Conservation (phyloP, 106 monocot species). For the Dioscorea alata region DNA sequence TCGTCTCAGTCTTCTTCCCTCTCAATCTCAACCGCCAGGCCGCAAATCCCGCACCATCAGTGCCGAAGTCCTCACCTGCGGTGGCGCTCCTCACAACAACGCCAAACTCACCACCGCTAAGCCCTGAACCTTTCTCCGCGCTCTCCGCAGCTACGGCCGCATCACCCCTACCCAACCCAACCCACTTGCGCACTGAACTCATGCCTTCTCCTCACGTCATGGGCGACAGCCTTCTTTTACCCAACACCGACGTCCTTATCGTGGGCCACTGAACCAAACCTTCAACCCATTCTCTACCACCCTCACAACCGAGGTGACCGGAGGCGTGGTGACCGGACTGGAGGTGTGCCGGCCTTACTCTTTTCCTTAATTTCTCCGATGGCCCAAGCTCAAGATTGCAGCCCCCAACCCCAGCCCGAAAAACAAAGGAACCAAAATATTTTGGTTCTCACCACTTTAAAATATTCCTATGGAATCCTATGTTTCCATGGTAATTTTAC, state of each 20-base stretch:
- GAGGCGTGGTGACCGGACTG: too few species aligned
- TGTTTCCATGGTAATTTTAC: too few species aligned
- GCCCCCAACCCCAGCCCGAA: too few species aligned
- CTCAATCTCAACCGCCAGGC: conserved; percentile 37
- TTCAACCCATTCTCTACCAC: conserved; percentile 38
- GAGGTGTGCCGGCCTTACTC: too few species aligned
- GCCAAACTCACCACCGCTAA: conserved; percentile 12
- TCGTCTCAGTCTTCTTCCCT: conserved; percentile 55
- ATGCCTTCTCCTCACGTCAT: conserved; percentile 54
- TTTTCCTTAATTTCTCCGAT: too few species aligned
- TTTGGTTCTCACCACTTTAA: too few species aligned
- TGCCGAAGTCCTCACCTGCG: conserved; percentile 72
- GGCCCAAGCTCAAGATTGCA: too few species aligned
- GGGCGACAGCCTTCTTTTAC: conserved; percentile 59
- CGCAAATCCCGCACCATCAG: neutral
- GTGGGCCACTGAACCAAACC: conserved; percentile 22
- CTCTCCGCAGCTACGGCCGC: conserved; percentile 33
- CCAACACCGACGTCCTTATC: conserved; percentile 48
- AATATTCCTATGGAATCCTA: too few species aligned
- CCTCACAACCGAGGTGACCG: neutral
- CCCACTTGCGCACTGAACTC: conserved; percentile 32
- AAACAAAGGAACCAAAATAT: too few species aligned
- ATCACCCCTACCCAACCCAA: conserved; percentile 20
- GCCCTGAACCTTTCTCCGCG: conserved; percentile 11
- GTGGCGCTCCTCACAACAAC: conserved; percentile 34